A percentile compares a stretch with the other conserved stretches of the same genome.
Conservation (phyloP, 192 early-diverging fungal genomes). For the Coemansia reversa region DNA sequence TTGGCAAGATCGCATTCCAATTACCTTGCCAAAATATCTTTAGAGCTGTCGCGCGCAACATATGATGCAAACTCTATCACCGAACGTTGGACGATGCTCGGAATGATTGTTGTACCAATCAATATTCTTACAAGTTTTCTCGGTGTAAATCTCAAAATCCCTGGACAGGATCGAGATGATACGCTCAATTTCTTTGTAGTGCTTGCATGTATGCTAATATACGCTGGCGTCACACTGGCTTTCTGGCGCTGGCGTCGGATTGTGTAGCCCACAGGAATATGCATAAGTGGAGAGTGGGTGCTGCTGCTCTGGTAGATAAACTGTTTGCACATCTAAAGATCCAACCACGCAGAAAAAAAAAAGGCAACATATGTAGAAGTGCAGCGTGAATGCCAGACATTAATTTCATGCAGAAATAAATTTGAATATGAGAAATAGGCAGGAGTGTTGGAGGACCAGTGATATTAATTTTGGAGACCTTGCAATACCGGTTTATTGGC, state of each 20-base stretch:
- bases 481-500: no score
- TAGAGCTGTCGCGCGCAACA: constrained; percentile 60
- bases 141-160: constrained; percentile 71
- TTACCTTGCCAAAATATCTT: constrained; percentile 72
- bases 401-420: no score
- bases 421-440: no score
- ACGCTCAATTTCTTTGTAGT: constrained; percentile 55
- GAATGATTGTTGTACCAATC: constrained; percentile 51
- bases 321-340: background rate
- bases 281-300: background rate
- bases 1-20: constrained; percentile 69
- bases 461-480: no score
- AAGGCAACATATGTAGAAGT: no score
- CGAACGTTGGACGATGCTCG: constrained; percentile 54
- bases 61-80: constrained; percentile 45
- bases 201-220: constrained; percentile 45
- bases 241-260: constrained; percentile 51
- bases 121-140: constrained; percentile 59
- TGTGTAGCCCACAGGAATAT: background rate
- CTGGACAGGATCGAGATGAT: constrained; percentile 62
- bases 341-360: no score
- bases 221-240: constrained; percentile 34
- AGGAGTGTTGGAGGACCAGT: no score
- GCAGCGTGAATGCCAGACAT: no score
- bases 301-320: background rate